Conservation (phyloP, 495 filamentous ascomycete genomes). For the Daldinia grandis region DNA sequence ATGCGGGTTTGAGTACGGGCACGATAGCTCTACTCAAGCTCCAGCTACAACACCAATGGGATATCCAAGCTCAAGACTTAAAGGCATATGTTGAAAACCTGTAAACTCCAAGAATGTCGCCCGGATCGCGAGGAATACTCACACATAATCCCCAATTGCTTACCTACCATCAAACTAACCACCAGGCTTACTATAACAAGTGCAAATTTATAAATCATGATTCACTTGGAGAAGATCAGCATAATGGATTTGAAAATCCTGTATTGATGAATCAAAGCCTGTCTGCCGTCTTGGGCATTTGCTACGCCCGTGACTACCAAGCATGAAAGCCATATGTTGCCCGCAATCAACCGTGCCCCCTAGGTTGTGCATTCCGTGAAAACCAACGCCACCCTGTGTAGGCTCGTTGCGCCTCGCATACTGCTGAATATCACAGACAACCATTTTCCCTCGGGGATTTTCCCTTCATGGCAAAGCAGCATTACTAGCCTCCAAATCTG, state of each 20-base stretch:
- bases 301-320: constrained; percentile 19
- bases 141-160: not conserved
- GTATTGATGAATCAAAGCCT: constrained; percentile 29
- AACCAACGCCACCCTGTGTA: constrained; percentile 25
- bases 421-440: constrained; percentile 24
- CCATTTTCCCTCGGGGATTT: constrained; percentile 6
- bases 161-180: not conserved
- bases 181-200: too few species aligned
- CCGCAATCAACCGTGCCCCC: constrained; percentile 29
- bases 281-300: constrained; percentile 15
- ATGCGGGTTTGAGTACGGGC: constrained; percentile 32
- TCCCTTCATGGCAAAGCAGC: constrained; percentile 18
- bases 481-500: constrained; percentile 69
- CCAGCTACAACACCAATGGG: constrained; percentile 31
- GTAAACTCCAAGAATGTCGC: not conserved
- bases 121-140: not conserved
- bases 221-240: not conserved
- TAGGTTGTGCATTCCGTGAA: constrained; percentile 26
- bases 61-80: constrained; percentile 34
- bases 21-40: constrained; percentile 26
- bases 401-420: constrained; percentile 20
- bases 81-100: constrained; percentile 37
- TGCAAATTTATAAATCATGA: not conserved
- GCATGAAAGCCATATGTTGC: constrained; percentile 23
- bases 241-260: constrained; percentile 24